Conservation (phyloP, 352 stramenopile species). For the Globisporangium apiculatum region DNA sequence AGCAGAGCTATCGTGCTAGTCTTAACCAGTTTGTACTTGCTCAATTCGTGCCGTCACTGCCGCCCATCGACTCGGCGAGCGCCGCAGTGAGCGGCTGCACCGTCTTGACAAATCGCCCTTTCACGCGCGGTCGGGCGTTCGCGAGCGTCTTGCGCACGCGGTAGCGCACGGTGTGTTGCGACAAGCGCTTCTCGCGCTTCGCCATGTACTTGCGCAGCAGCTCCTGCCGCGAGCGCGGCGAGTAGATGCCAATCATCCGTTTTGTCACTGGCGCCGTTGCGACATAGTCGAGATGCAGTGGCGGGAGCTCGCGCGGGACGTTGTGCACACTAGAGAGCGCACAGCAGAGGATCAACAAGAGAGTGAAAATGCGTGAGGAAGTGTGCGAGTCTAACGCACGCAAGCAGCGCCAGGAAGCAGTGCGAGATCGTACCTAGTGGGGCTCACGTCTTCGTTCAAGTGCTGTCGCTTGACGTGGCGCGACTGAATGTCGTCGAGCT, state of each 20-base stretch:
- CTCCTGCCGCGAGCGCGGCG: constrained; percentile 47
- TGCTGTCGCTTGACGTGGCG: constrained; percentile 11
- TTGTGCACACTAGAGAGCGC: constrained; percentile 50
- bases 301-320: constrained; percentile 26
- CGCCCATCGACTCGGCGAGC: constrained; percentile 28
- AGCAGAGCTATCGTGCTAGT: too few species aligned
- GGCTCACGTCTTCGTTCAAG: constrained; percentile 40
- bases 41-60: neutral
- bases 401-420: neutral
- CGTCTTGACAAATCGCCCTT: constrained; percentile 81
- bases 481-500: constrained; percentile 14
- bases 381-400: neutral
- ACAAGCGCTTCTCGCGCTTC: constrained; percentile 66
- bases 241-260: constrained; percentile 57
- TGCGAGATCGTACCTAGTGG: constrained; percentile 26
- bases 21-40: neutral
- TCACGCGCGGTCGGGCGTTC: constrained; percentile 68
- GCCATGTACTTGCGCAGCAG: constrained; percentile 75
- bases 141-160: constrained; percentile 75
- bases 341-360: constrained; percentile 10
- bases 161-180: constrained; percentile 72
- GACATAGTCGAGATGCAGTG: constrained; percentile 38
- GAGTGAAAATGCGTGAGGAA: neutral
- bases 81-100: constrained; percentile 68
- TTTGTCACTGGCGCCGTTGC: constrained; percentile 21